Evolutionary conservation across 371 early-diverging fungal species (phyloP).

Genomic region (Cladochytrium tenue): DNA sequence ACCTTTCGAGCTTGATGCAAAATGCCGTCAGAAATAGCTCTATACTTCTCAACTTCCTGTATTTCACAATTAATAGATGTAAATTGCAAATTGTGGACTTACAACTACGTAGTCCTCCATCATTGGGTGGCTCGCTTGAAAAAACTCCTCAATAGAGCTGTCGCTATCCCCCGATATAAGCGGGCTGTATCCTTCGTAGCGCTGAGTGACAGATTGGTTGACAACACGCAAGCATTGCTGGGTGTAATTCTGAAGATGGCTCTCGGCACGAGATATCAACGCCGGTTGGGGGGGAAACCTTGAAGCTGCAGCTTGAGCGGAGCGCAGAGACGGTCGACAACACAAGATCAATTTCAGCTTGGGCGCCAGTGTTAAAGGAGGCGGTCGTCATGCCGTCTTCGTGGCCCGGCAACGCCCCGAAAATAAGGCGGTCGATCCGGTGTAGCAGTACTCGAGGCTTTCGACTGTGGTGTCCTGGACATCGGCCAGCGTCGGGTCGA

Average conservation of each 20-base stretch:
- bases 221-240: conserved; percentile 44
- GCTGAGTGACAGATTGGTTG: conserved; percentile 27
- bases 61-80: no score
- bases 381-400: no score
- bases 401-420: no score
- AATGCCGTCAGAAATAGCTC: conserved; percentile 36
- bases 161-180: conserved; percentile 33
- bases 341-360: conserved; percentile 10
- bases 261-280: conserved; percentile 27
- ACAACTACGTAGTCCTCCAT: conserved; percentile 53
- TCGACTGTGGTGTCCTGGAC: conserved; percentile 48
- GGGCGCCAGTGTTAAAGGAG: neutral
- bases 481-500: conserved; percentile 52
- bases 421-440: conserved; percentile 39
- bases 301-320: conserved; percentile 14
- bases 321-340: conserved; percentile 17
- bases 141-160: conserved; percentile 34
- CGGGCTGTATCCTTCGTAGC: conserved; percentile 41
- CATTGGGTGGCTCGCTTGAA: conserved; percentile 38
- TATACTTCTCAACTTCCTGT: conserved; percentile 54
- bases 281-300: conserved; percentile 34
- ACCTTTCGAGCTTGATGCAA: conserved; percentile 31
- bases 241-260: conserved; percentile 26
- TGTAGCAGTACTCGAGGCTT: conserved; percentile 42
- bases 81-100: no score